These are phyloP conservation scores for Oryza australiensis DNA, from an alignment of 176 grass and related monocot genomes.

Conservation along the genomic window DNA sequence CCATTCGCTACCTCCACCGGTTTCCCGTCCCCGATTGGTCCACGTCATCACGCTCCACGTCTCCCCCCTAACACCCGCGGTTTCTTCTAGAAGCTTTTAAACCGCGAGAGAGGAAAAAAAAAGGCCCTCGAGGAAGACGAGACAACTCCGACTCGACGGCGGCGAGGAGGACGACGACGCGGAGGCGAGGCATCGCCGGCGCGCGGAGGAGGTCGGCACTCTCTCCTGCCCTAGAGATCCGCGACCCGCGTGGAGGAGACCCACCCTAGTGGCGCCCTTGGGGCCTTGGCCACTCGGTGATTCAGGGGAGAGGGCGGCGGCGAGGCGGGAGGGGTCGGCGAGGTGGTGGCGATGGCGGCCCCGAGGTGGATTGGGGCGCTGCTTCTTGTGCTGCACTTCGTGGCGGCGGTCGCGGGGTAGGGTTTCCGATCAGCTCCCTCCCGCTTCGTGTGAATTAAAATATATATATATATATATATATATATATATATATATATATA, in stretches of 20 bases:
- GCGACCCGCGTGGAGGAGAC: not conserved
- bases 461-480: too few relatives aligned
- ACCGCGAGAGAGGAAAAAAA: conserved; percentile 2
- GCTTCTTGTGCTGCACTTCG: conserved; percentile 41
- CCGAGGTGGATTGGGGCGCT: conserved; percentile 13
- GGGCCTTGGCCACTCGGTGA: not conserved
- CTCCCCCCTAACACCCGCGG: not conserved
- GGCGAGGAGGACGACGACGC: not conserved
- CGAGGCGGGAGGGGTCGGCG: not conserved
- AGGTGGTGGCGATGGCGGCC: conserved; percentile 21
- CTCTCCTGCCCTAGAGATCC: not conserved
- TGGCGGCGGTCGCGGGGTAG: conserved; percentile 42
- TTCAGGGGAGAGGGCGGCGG: not conserved
- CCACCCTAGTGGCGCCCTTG: not conserved
- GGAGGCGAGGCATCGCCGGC: not conserved
- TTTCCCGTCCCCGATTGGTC: conserved; percentile 34
- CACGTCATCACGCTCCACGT: conserved; percentile 52
- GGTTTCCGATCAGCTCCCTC: not conserved
- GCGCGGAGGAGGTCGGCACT: too few relatives aligned
- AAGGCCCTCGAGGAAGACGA: not conserved
- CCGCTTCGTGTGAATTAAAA: not conserved
- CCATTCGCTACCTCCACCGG: not conserved
- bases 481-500: too few relatives aligned
- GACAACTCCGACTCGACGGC: not conserved
- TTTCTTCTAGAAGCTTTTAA: conserved; percentile 47